phyloP scores from a whole-genome alignment of 306 rosid genomes.

The Quercus ilex region DNA sequence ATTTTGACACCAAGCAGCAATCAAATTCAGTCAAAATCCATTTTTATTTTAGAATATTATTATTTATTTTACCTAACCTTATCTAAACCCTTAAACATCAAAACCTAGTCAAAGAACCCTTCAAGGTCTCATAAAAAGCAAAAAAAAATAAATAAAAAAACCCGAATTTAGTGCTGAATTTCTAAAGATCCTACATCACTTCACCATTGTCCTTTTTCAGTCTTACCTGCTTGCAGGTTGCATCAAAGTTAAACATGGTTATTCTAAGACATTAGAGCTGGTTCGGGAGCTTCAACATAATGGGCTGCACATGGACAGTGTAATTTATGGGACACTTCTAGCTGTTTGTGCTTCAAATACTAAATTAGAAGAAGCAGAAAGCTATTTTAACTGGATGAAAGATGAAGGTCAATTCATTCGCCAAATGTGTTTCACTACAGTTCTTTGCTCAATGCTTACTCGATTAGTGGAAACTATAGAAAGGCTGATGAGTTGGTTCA shows the following conservation, averaged over 20 bases:
- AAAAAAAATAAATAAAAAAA: no score
- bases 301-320: conserved; percentile 61
- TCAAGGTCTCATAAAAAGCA: no score
- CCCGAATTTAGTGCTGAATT: no score
- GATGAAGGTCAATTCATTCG: conserved; percentile 62
- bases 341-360: conserved; percentile 89
- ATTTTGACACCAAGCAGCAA: no score
- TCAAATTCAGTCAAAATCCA: no score
- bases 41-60: no score
- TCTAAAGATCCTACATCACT: background rate
- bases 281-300: conserved; percentile 57
- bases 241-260: conserved; percentile 64
- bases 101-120: no score
- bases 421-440: conserved; percentile 80
- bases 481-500: conserved; percentile 69
- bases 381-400: conserved; percentile 73
- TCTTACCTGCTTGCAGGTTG: conserved; percentile 84
- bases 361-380: conserved; percentile 75
- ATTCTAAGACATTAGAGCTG: conserved; percentile 70
- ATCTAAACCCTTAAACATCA: no score
- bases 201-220: conserved; percentile 26
- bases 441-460: conserved; percentile 83
- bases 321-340: conserved; percentile 73
- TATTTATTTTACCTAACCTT: no score
- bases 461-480: conserved; percentile 54